Base-by-base conservation (phyloP, 2,329 filamentous ascomycete genomes). In the Fusarium bactridioides region DNA sequence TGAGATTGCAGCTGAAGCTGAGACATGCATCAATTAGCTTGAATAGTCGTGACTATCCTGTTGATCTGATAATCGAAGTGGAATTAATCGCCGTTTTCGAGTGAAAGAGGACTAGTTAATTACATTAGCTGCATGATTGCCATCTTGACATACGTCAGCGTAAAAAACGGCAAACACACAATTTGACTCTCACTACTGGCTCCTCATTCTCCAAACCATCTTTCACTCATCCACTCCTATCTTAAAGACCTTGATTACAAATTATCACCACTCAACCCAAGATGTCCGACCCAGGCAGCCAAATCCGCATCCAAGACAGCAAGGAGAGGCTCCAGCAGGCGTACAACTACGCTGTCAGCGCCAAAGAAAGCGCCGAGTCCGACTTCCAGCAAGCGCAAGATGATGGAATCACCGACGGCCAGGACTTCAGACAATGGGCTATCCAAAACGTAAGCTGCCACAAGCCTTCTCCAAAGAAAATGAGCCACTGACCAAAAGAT, bases 371-470 rank as follows among this genome's bases (percentile, higher is more conserved):
- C 2, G 50, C 50, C 13, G 31, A 53, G 18, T 3, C 33, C 10
- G 1, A 27, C 10, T 53, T 37, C 10, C 9, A 53, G 13, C 1
- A 37, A 27, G 13, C 1, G 0, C 3, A 53, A 37, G 31, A 53
- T 7, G 7, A 0, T 12, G 50, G 48, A 0, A 0, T 53, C 3
- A 0, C 13, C 0, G 18, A 16, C 0, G 33, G 10, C 1, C 48
- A 37, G 13, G 19, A 27, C 10, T 53, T 53, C 10, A 16, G 8
- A 1, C 0, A 0, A 0, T 53, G 50, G 50, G 3, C 12, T 16
- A 0, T 1, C 25, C 2, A 5, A 2, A 53, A 53, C 0, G 50
- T 21, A 53, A 27, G 50, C 5, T 2, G 12, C 7, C 1, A 10
- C 3, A 27, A 37, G 3, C 3, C 2, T 37, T 21, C 3, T 12